Base-by-base conservation (phyloP, 2,329 filamentous ascomycete species). In the Penicillium vulpinum region DNA sequence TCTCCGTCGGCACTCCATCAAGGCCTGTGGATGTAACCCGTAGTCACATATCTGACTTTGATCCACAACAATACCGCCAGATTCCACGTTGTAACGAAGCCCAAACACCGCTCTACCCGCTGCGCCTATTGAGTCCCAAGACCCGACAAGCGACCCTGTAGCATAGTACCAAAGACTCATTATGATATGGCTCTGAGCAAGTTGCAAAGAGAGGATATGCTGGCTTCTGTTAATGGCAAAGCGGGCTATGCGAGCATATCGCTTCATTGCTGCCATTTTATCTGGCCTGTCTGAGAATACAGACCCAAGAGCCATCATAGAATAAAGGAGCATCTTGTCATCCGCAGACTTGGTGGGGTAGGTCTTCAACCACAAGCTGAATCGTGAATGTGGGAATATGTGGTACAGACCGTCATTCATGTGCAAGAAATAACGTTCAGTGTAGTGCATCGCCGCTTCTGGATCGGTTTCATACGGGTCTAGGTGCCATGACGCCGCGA, bases 101-200 rank as follows among this genome's bases (percentile, higher is more conserved):
- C 80, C 83, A 51, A 80, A 81, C 16, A 87, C 81, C 5, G 81
- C 81, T 51, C 85, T 82, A 26, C 88, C 75, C 3, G 87, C 88
- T 3, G 81, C 79, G 15, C 85, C 86, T 44, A 83, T 81, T 62
- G 85, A 83, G 62, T 90, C 88, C 77, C 82, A 86, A 7, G 85
- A 84, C 47, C 86, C 82, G 40, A 79, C 78, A 36, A 81, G 74
- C n/a, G 83, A 82, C 15, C 83, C 83, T 22, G 81, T 80, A 1
- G 87, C 83, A 58, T 87, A 84, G 62, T 86, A 84, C 72, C 88
- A 89, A 7, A 90, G 73, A 21, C 84, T 82, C 38, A 91, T 78
- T 16, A 90, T 77, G n/a, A 91, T 75, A 52, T 86, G 82, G 45
- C 82, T 83, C 68, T 91, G 88, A 13, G 87, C 84, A 43, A 90